These are phyloP conservation scores for Ogataea thermomethanolica DNA, from an alignment of 805 yeast genomes.

Conservation along the genomic window DNA sequence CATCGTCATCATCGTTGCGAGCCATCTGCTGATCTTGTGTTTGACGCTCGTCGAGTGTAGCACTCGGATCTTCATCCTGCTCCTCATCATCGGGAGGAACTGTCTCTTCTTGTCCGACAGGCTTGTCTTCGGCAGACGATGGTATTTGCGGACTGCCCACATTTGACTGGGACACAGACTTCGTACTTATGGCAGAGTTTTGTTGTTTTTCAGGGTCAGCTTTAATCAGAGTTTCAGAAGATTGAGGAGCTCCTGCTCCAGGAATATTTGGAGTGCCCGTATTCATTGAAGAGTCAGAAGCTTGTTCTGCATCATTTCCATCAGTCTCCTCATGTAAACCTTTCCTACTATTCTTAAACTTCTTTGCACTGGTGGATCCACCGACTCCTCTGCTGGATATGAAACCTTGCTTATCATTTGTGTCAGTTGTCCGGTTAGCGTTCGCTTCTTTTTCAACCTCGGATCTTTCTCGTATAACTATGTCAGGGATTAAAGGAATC, in stretches of 20 bases:
- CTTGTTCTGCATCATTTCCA: slow-evolving; percentile 4
- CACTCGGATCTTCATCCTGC: slow-evolving; percentile 45
- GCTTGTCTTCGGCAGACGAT: slow-evolving; percentile 1
- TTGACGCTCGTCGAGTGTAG: slow-evolving; percentile 34
- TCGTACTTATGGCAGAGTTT: not conserved
- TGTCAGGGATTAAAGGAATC: slow-evolving; percentile 86
- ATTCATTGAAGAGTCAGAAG: slow-evolving; percentile 2
- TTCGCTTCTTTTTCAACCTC: slow-evolving; percentile 70
- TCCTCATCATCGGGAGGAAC: slow-evolving; percentile 28
- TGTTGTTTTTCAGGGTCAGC: too few relatives aligned
- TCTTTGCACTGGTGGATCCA: slow-evolving; percentile 28
- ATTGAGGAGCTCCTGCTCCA: too few relatives aligned
- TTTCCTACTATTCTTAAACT: slow-evolving; percentile 38
- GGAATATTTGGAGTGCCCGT: not conserved
- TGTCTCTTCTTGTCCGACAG: slow-evolving; percentile 21
- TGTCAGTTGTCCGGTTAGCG: slow-evolving; percentile 35
- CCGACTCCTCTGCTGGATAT: slow-evolving; percentile 35
- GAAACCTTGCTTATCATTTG: slow-evolving; percentile 21
- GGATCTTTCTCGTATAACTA: slow-evolving; percentile 65
- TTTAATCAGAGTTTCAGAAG: too few relatives aligned
- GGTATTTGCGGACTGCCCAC: slow-evolving; percentile 3
- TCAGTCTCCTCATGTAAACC: slow-evolving; percentile 24
- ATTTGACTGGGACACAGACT: not conserved
- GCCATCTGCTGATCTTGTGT: slow-evolving; percentile 14
- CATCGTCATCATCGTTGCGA: slow-evolving; percentile 43